Evolutionary conservation across 2,329 filamentous ascomycete species (phyloP).

Genomic region (Didymella exigua): DNA sequence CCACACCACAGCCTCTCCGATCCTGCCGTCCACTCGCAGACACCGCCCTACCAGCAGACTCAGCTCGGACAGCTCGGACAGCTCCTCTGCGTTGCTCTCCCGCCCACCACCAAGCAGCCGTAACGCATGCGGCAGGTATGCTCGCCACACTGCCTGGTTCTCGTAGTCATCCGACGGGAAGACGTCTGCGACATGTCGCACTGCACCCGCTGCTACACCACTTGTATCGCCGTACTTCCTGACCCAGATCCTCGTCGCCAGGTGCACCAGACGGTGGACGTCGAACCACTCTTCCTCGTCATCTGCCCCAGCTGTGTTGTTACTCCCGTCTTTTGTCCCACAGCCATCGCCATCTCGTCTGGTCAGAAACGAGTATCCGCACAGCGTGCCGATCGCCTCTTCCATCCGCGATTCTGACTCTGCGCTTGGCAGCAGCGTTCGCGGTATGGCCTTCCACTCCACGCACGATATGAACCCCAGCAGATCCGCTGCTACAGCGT

Average conservation of each 20-base stretch:
- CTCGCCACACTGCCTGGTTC: not conserved
- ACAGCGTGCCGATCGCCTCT: constrained; percentile 31
- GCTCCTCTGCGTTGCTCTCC: not conserved
- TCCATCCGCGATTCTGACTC: constrained; percentile 18
- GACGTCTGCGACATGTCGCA: not conserved
- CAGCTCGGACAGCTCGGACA: not conserved
- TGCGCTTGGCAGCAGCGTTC: constrained; percentile 17
- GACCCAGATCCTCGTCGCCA: constrained; percentile 15
- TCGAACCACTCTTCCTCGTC: constrained; percentile 8
- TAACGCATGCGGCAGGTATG: not conserved
- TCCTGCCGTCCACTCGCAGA: constrained; percentile 3
- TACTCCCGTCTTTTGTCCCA: not conserved
- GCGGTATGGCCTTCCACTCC: constrained; percentile 25
- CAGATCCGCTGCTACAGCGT: constrained; percentile 44
- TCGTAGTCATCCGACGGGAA: not conserved
- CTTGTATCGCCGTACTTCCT: not conserved
- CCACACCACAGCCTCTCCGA: constrained; percentile 3
- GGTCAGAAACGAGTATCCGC: constrained; percentile 29
- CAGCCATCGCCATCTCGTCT: constrained; percentile 4
- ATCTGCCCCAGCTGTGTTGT: no score
- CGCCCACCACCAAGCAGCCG: not conserved
- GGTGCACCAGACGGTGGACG: constrained; percentile 13
- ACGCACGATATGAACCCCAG: constrained; percentile 42
- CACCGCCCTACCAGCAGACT: constrained; percentile 1
- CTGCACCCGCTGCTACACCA: not conserved